A percentile compares a stretch with the other conserved stretches of the same genome.
phyloP scores from a whole-genome alignment of 768 basidiomycete species.

The Boletus sensibilis region DNA sequence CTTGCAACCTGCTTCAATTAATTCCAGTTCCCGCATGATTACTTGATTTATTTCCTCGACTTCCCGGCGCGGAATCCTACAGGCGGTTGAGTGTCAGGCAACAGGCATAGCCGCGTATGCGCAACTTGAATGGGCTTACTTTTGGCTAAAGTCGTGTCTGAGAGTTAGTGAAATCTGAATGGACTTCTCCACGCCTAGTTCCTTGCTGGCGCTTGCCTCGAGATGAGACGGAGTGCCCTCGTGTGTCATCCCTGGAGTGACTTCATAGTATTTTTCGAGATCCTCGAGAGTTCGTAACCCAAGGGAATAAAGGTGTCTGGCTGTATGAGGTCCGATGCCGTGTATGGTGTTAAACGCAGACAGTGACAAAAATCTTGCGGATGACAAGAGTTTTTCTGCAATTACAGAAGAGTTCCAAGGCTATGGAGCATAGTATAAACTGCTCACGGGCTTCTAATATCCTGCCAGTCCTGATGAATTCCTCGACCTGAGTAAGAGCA shows the following conservation, averaged over 20 bases:
- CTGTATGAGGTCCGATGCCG: slow-evolving; percentile 71
- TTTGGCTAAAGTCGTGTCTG: slow-evolving; percentile 52
- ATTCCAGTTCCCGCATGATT: slow-evolving; percentile 65
- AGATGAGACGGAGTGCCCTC: slow-evolving; percentile 24
- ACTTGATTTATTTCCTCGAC: slow-evolving; percentile 73
- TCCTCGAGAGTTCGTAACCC: slow-evolving; percentile 69
- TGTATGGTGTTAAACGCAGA: slow-evolving; percentile 62
- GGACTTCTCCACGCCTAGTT: slow-evolving; percentile 36
- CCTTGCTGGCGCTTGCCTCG: slow-evolving; percentile 15
- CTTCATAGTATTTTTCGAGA: slow-evolving; percentile 61
- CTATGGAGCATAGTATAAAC: slow-evolving; percentile 9
- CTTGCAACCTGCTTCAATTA: slow-evolving; percentile 62
- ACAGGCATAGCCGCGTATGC: neutral
- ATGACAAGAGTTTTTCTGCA: slow-evolving; percentile 47
- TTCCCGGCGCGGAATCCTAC: slow-evolving; percentile 72
- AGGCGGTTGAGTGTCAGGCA: neutral
- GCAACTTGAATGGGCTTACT: slow-evolving; percentile 31
- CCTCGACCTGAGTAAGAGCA: slow-evolving; percentile 48
- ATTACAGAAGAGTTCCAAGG: neutral
- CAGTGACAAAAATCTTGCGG: slow-evolving; percentile 56
- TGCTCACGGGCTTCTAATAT: slow-evolving; percentile 57
- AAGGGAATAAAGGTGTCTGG: slow-evolving; percentile 60
- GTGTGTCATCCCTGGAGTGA: slow-evolving; percentile 37
- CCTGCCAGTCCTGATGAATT: slow-evolving; percentile 53
- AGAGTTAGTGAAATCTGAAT: slow-evolving; percentile 62